Base-by-base conservation (phyloP, 768 basidiomycete genomes). In the Russula abietina region DNA sequence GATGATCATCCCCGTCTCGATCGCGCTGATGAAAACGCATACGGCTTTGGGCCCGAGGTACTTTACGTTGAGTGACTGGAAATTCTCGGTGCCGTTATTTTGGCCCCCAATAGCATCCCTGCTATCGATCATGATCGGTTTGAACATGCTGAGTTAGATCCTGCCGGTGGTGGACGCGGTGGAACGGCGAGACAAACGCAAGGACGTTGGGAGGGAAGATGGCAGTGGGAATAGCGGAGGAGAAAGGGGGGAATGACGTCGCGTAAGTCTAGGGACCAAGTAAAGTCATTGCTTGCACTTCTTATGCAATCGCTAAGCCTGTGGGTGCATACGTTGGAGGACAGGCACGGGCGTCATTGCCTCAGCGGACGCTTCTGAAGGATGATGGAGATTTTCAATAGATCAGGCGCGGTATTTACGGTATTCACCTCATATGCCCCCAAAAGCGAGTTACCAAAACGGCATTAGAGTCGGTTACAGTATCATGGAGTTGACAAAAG, bases 1-100 rank as follows among this genome's bases (percentile, higher is more conserved):
- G 62, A 71, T 39, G 52, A 72, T 53, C 41, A 71, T 54, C 8
- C 71, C 71, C 33, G 68, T 68, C 49, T 71, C 66, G 28, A 71
- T 8, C 22, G 64, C 69, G 59, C 71, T 64, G 30, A 72, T 60
- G 41, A 69, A 56, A 51, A 67, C 26, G 2, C 54, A 58, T 2
- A 69, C 66, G 16, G 69, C 60, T n/a, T 51, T 48, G 4, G 72
- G 68, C 2, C 69, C 72, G 16, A 72, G 60, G 49, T 70, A 72
- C 17, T 22, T 24, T 7, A 9, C 10, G n/a, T 38, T 53, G 2
- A 43, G 58, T 1, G 0, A 1, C 19, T 50, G 7, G 24, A 38
- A 12, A 22, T 46, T 46, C 11, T 22, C 16, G 16, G 38, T 39
- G 38, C 38, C 38, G 16, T 39, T 38, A 38, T 4, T 0, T 16